Conservation (phyloP, 192 early-diverging fungal genomes). For the Podochytrium sp. region DNA sequence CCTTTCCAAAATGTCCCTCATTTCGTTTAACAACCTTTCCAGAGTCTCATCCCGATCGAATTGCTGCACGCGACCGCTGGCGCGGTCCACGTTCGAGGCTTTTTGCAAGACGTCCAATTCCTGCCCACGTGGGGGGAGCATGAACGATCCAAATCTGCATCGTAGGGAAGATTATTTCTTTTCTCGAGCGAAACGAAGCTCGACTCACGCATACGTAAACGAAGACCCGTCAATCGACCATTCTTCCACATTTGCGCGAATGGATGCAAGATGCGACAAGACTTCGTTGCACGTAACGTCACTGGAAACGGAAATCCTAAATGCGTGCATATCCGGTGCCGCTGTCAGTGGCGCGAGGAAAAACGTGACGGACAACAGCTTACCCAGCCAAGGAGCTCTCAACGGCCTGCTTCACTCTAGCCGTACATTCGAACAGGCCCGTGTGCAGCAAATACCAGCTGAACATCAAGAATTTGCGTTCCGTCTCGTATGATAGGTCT, state of each 20-base stretch:
- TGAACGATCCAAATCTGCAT: conserved; percentile 13
- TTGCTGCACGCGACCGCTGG: conserved; percentile 26
- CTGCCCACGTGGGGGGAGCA: conserved; percentile 67
- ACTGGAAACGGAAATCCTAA: conserved; percentile 44
- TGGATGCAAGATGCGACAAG: conserved; percentile 27
- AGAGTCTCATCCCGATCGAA: conserved; percentile 66
- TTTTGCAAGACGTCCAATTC: conserved; percentile 67
- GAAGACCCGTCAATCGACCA: background rate
- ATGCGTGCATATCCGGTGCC: background rate
- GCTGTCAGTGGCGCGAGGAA: background rate
- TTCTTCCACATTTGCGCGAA: conserved; percentile 42
- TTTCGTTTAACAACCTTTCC: conserved; percentile 79
- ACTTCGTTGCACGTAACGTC: conserved; percentile 32
- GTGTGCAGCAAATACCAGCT: conserved; percentile 91
- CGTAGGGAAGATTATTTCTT: no score
- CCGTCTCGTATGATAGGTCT: conserved; percentile 54
- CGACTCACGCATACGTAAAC: conserved; percentile 2
- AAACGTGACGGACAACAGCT: background rate
- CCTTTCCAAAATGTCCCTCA: conserved; percentile 87
- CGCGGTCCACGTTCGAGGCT: conserved; percentile 46
- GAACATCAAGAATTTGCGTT: conserved; percentile 86
- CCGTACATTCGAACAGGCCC: conserved; percentile 78
- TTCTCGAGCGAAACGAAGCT: no score
- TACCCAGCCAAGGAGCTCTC: conserved; percentile 66
- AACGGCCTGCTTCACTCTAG: conserved; percentile 69